A percentile compares a stretch with the other conserved stretches of the same genome.
phyloP scores from a whole-genome alignment of 2,329 filamentous ascomycete species.

The Onygenales sp. region DNA sequence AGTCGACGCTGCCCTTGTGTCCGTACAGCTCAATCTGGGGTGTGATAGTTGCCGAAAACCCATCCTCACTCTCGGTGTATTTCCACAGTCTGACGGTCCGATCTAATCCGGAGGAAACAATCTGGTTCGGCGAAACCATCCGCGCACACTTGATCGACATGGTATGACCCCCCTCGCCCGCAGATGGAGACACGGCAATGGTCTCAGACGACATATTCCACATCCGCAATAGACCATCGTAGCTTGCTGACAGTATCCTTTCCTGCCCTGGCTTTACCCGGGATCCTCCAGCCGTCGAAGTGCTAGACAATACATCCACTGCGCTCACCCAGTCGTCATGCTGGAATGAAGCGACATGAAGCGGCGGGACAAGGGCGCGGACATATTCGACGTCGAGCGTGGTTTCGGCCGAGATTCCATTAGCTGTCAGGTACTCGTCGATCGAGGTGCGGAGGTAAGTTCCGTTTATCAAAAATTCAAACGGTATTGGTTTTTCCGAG shows the following conservation, averaged over 20 bases:
- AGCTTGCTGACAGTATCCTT: slow-evolving; percentile 81
- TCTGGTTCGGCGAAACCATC: slow-evolving; percentile 67
- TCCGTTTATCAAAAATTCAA: slow-evolving; percentile 95
- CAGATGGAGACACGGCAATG: slow-evolving; percentile 64
- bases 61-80: slow-evolving; percentile 58
- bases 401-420: slow-evolving; percentile 81
- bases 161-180: slow-evolving; percentile 61
- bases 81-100: slow-evolving; percentile 84
- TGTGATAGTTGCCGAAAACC: slow-evolving; percentile 53
- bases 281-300: slow-evolving; percentile 49
- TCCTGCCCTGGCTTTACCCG: slow-evolving; percentile 47
- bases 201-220: slow-evolving; percentile 85
- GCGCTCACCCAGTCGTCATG: slow-evolving; percentile 95
- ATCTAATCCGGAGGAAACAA: slow-evolving; percentile 78
- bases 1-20: slow-evolving; percentile 65
- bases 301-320: slow-evolving; percentile 68
- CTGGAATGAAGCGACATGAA: slow-evolving; percentile 84
- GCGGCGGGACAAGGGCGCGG: slow-evolving; percentile 77
- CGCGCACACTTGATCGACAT: slow-evolving; percentile 72
- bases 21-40: slow-evolving; percentile 75
- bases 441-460: slow-evolving; percentile 81
- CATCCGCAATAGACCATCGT: slow-evolving; percentile 77
- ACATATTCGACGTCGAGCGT: slow-evolving; percentile 88
- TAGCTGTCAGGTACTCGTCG: slow-evolving; percentile 77
- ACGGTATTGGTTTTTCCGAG: slow-evolving; percentile 41